Evolutionary conservation across 805 yeast species (phyloP), one percentile per base, ranked within the genome.

Genomic region (Saturnispora galanensis): DNA sequence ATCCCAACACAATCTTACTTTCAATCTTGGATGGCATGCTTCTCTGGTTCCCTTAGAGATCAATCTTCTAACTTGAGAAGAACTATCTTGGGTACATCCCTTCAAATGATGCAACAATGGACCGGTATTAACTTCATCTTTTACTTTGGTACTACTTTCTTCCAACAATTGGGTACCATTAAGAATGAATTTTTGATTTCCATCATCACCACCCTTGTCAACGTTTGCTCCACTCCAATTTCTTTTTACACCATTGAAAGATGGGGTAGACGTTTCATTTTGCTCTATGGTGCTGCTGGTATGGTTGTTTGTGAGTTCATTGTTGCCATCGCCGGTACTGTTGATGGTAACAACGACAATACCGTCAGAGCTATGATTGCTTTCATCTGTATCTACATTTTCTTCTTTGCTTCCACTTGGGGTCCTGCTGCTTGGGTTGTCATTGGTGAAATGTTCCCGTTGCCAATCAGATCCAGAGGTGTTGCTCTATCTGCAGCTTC

Each of bases 341-440:
- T 53, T 31, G 63, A 60, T 44, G 60, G 58, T 30, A 43, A 51
- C 13, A 56, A 58, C 50, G 45, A 42, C 2, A 47, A 50, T 15
- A 59, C 66, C 26, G 64, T 58, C 45, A 50, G 48, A 37, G 66
- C 65, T 15, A 59, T 63, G 63, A 57, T 64, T 49, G 46, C 66
- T 9, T 70, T 76, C 56, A 67, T 74, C 46, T 76, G 80, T 58
- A 59, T 71, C 34, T 85, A 81, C 59, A 80, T 85, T 52, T 78
- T 81, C 45, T 79, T 80, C 60, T 82, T 83, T 66, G 94, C 93
- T 8, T 71, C 85, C 4, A 75, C 90, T 18, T 85, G 93, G 90
- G 90, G 90, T 60, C 88, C 93, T 34, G 77, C 75, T 49, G 78
- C 76, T 34, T 84, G 90, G 89, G 84, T 76, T 39, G 62, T 75